phyloP scores from a whole-genome alignment of 2,329 filamentous ascomycete species.

The Dothideomycetes sp. region DNA sequence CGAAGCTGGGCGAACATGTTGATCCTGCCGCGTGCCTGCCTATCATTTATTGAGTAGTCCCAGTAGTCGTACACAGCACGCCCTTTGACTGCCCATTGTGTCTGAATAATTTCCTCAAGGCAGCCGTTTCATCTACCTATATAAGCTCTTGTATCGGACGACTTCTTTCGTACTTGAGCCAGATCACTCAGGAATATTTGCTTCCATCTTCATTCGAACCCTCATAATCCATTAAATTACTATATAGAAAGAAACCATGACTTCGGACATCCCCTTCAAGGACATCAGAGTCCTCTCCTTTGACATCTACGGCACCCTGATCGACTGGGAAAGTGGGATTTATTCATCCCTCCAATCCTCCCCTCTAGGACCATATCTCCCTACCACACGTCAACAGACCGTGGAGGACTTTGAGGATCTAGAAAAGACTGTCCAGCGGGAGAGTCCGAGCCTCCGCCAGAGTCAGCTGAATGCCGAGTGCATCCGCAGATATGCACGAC shows the following conservation, averaged over 20 bases:
- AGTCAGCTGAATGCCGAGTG: slow-evolving; percentile 35
- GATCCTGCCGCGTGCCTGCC: too few relatives aligned
- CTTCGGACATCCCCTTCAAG: background rate
- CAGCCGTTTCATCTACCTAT: too few relatives aligned
- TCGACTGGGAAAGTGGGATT: slow-evolving; percentile 67
- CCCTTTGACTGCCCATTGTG: too few relatives aligned
- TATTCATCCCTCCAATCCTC: slow-evolving; percentile 34
- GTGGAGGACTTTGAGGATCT: slow-evolving; percentile 34
- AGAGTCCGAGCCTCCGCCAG: slow-evolving; percentile 49
- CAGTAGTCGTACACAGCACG: too few relatives aligned
- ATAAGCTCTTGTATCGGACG: too few relatives aligned
- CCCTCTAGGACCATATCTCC: slow-evolving; percentile 37
- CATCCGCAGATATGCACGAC: slow-evolving; percentile 18
- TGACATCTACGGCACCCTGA: slow-evolving; percentile 69
- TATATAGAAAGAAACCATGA: background rate
- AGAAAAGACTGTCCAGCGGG: slow-evolving; percentile 38
- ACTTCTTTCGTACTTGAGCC: too few relatives aligned
- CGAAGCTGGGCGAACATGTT: too few relatives aligned
- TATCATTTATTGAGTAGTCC: too few relatives aligned
- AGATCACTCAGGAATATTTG: too few relatives aligned
- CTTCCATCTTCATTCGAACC: too few relatives aligned
- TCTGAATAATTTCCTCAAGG: too few relatives aligned
- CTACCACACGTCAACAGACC: slow-evolving; percentile 31
- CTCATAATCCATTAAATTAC: too few relatives aligned
- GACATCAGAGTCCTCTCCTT: slow-evolving; percentile 48